phyloP scores from a whole-genome alignment of 345 rosid species.

The Gynandropsis gynandra region DNA sequence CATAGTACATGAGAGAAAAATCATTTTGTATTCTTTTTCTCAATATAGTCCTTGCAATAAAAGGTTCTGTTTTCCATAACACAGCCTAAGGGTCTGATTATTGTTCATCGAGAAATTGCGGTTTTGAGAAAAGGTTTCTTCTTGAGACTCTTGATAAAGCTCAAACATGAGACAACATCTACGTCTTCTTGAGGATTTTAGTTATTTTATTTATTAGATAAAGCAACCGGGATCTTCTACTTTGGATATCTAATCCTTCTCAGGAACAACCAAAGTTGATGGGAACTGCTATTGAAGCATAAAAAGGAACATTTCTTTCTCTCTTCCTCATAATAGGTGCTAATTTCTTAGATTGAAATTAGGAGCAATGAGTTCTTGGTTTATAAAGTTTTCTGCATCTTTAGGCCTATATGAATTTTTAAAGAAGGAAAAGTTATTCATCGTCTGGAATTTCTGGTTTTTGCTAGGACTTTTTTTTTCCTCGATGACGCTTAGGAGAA shows the following conservation, averaged over 20 bases:
- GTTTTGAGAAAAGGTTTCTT: background rate
- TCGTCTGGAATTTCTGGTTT: too few relatives aligned
- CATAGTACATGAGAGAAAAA: conserved; percentile 12
- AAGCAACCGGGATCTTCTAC: background rate
- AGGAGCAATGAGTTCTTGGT: conserved; percentile 4
- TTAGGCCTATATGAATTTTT: too few relatives aligned
- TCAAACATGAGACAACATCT: too few relatives aligned
- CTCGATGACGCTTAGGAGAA: too few relatives aligned
- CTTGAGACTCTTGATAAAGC: background rate
- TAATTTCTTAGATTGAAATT: conserved; percentile 2
- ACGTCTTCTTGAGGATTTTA: background rate
- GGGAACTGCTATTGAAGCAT: conserved; percentile 1
- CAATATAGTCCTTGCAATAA: background rate
- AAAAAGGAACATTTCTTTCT: background rate
- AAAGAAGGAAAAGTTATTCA: too few relatives aligned
- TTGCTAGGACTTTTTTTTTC: too few relatives aligned
- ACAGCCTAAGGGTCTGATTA: background rate
- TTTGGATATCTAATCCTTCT: background rate
- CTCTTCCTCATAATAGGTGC: background rate
- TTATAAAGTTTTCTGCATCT: too few relatives aligned
- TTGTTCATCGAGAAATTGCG: background rate
- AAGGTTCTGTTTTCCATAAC: background rate
- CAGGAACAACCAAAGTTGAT: background rate
- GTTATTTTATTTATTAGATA: background rate
- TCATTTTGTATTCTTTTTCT: background rate